phyloP scores from a whole-genome alignment of 2,329 filamentous ascomycete genomes.

The Plectosphaerella cucumerina region DNA sequence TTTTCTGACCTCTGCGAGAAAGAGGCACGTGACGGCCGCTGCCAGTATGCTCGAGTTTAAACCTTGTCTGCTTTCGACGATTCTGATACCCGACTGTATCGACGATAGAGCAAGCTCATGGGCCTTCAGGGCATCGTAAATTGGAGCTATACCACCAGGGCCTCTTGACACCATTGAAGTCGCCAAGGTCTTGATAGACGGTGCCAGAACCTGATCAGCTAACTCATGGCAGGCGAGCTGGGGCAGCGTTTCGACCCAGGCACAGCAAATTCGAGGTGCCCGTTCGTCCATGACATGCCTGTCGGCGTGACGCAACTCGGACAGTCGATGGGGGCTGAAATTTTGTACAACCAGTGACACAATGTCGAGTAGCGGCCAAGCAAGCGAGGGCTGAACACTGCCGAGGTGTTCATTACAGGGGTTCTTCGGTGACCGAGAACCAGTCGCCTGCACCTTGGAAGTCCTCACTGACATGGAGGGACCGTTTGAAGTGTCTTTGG shows the following conservation, averaged over 20 bases:
- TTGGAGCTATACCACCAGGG: constrained; percentile 12
- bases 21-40: constrained; percentile 31
- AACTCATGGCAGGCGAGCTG: constrained; percentile 15
- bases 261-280: constrained; percentile 32
- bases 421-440: neutral
- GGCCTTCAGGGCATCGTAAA: constrained; percentile 19
- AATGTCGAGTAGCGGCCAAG: constrained; percentile 18
- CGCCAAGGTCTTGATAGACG: constrained; percentile 27
- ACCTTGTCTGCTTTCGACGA: neutral
- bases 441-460: neutral
- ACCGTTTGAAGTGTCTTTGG: no score
- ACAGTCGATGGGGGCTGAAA: constrained; percentile 8
- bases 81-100: constrained; percentile 16
- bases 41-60: constrained; percentile 17
- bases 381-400: constrained; percentile 2
- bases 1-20: constrained; percentile 18
- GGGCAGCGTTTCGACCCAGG: constrained; percentile 34
- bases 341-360: constrained; percentile 18
- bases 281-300: constrained; percentile 1
- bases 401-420: neutral
- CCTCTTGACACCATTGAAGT: constrained; percentile 21
- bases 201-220: constrained; percentile 17
- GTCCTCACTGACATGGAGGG: neutral
- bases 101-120: constrained; percentile 24
- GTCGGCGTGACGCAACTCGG: constrained; percentile 1